phyloP scores from a whole-genome alignment of 495 filamentous ascomycete species.

The Trichoderma erinaceum region DNA sequence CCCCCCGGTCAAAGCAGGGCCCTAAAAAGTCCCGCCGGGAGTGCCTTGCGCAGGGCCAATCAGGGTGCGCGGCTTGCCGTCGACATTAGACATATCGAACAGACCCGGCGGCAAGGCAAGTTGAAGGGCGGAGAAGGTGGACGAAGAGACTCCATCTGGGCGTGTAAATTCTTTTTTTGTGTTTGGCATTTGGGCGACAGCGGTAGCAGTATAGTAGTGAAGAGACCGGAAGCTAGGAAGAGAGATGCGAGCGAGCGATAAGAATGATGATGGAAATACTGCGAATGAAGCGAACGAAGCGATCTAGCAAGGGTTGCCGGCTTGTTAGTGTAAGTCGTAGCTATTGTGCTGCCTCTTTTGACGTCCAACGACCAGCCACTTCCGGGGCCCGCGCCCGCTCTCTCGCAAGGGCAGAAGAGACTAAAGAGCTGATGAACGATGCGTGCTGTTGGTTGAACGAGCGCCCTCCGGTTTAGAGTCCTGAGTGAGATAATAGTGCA shows the following conservation, averaged over 20 bases:
- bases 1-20: background rate
- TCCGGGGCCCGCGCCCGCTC: background rate
- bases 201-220: no score
- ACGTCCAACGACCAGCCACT: background rate
- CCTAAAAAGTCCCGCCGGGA: background rate
- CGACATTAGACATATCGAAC: no score
- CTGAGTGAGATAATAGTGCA: slow-evolving; percentile 12
- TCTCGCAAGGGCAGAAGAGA: background rate
- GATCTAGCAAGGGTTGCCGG: no score
- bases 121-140: background rate
- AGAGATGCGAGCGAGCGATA: no score
- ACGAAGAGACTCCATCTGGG: background rate
- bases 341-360: no score
- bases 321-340: no score
- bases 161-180: background rate
- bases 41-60: background rate
- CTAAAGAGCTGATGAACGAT: background rate
- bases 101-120: background rate
- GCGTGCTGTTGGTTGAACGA: background rate
- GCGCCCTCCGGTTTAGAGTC: background rate
- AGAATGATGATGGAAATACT: no score
- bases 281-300: no score
- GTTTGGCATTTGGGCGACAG: background rate
- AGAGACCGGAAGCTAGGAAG: background rate
- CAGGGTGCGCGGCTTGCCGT: background rate